Percentiles rank a stretch among this genome's conserved stretches.
Evolutionary conservation across 2,329 filamentous ascomycete genomes (phyloP).

Genomic region (Penicillium sp.): DNA sequence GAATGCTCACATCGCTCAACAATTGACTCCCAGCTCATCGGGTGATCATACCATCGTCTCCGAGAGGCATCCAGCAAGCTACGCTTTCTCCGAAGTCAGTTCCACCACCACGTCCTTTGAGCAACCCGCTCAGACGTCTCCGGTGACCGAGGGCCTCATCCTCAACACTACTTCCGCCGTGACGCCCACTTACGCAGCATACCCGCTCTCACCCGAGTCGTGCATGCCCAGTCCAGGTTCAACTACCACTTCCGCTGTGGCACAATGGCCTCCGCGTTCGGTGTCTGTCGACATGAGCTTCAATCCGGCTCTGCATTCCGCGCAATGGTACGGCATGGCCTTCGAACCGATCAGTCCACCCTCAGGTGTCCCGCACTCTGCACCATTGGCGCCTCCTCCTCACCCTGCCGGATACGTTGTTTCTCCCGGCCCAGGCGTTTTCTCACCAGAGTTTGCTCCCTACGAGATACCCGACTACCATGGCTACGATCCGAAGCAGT

Average conservation of each 20-base stretch:
- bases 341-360: conserved; percentile 35
- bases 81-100: conserved; percentile 29
- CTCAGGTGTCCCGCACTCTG: conserved; percentile 33
- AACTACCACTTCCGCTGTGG: conserved; percentile 26
- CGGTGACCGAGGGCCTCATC: conserved; percentile 34
- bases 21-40: conserved; percentile 34
- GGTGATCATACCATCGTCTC: conserved; percentile 30
- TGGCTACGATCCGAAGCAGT: conserved; percentile 35
- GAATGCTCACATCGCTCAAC: conserved; percentile 30
- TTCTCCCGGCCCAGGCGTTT: conserved; percentile 13
- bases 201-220: conserved; percentile 36
- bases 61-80: conserved; percentile 28
- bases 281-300: conserved; percentile 33
- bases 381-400: conserved; percentile 34
- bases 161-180: conserved; percentile 36
- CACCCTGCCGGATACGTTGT: conserved; percentile 22
- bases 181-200: conserved; percentile 36
- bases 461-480: conserved; percentile 30
- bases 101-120: conserved; percentile 36
- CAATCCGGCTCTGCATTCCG: conserved; percentile 27
- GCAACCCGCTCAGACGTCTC: conserved; percentile 34
- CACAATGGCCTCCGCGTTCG: conserved; percentile 27
- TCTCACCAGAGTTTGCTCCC: conserved; percentile 29
- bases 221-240: conserved; percentile 39
- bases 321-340: conserved; percentile 41